These are phyloP conservation scores for Aspergillus olivimuriae DNA, from an alignment of 495 filamentous ascomycete genomes.

Conservation along the genomic window DNA sequence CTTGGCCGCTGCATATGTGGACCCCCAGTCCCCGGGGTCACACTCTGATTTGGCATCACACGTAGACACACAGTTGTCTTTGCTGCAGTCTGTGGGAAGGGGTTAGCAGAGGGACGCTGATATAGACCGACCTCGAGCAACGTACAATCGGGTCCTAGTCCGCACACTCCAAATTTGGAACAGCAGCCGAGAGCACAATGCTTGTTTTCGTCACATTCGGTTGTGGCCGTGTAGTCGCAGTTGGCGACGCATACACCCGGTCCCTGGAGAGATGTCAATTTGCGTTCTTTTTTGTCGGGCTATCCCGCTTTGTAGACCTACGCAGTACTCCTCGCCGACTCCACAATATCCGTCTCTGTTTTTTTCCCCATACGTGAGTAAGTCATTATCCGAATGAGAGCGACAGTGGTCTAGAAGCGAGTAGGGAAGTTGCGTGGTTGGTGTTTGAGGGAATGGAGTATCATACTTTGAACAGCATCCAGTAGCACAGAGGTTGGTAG, in stretches of 20 bases:
- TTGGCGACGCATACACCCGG: conserved; percentile 9
- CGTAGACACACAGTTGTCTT: conserved; percentile 13
- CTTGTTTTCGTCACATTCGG: conserved; percentile 11
- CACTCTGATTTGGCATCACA: conserved; percentile 24
- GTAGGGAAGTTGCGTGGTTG: too few relatives aligned
- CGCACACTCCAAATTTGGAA: conserved; percentile 10
- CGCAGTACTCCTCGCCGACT: background rate
- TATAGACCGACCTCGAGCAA: background rate
- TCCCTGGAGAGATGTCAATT: background rate
- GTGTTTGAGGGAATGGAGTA: too few relatives aligned
- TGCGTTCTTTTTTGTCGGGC: conserved; percentile 1
- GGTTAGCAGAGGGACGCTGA: background rate
- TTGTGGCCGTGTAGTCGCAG: conserved; percentile 7
- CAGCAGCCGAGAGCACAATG: conserved; percentile 17
- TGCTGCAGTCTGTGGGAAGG: conserved; percentile 4
- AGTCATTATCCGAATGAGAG: too few relatives aligned
- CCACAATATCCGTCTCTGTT: conserved; percentile 3
- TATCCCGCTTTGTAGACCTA: background rate
- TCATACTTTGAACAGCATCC: background rate
- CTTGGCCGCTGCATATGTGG: conserved; percentile 4
- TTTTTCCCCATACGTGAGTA: too few relatives aligned
- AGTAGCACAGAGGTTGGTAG: background rate
- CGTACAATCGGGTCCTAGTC: conserved; percentile 15
- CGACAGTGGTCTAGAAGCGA: too few relatives aligned
- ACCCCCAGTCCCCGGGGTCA: conserved; percentile 17